These are phyloP conservation scores for Rhizophagus sp. DNA, from an alignment of 192 early-diverging fungal species.

Conservation along the genomic window DNA sequence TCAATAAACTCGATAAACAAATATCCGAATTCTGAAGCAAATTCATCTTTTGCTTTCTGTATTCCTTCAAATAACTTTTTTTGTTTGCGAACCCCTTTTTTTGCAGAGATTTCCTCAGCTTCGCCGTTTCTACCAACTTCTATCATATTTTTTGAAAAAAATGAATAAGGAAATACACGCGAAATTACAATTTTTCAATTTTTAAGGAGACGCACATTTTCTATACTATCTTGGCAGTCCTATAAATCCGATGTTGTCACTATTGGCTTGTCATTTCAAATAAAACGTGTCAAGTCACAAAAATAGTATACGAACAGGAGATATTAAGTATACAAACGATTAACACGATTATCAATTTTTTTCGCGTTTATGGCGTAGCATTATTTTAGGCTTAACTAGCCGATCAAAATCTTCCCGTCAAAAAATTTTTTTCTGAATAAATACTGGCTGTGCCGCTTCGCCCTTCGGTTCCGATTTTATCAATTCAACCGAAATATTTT, in stretches of 20 bases:
- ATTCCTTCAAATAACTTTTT: conserved; percentile 1
- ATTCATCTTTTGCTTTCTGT: conserved; percentile 15
- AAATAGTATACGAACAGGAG: not conserved
- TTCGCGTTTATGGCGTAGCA: too few relatives aligned
- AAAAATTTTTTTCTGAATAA: too few relatives aligned
- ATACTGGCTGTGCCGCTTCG: too few relatives aligned
- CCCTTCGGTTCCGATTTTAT: too few relatives aligned
- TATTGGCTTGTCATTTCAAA: not conserved
- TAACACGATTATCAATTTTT: too few relatives aligned
- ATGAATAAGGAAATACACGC: not conserved
- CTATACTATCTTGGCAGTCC: too few relatives aligned
- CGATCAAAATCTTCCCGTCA: too few relatives aligned
- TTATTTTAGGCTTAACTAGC: too few relatives aligned
- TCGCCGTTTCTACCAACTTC: not conserved
- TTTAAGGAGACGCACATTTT: not conserved
- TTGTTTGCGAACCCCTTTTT: not conserved
- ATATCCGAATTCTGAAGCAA: conserved; percentile 4
- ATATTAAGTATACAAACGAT: not conserved
- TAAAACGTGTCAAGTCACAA: not conserved
- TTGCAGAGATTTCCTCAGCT: not conserved
- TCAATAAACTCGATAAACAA: conserved; percentile 10
- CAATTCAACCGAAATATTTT: too few relatives aligned
- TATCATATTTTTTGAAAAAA: not conserved
- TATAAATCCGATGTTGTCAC: too few relatives aligned
- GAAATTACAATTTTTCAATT: not conserved